A percentile compares a stretch with the other conserved stretches of the same genome.
phyloP scores from a whole-genome alignment of 768 basidiomycete genomes.

The Suillus placidus region DNA sequence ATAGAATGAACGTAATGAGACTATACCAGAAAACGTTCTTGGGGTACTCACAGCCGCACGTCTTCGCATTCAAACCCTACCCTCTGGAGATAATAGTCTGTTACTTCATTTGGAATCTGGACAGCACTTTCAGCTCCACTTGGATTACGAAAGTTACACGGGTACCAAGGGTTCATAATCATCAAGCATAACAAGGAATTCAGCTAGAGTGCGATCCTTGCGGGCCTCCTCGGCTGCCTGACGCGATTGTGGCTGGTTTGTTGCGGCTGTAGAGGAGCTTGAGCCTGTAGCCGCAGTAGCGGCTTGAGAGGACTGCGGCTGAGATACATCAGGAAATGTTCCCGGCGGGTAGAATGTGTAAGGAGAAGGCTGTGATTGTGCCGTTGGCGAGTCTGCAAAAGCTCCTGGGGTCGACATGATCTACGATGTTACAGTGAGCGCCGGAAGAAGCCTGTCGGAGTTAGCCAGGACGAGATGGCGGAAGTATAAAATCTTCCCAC shows the following conservation, averaged over 20 bases:
- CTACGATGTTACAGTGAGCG: slow-evolving; percentile 23
- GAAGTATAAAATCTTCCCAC: slow-evolving; percentile 26
- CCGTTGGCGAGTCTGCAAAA: slow-evolving; percentile 36
- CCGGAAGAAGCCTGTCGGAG: slow-evolving; percentile 31
- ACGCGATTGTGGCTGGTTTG: slow-evolving; percentile 51
- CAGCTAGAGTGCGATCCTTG: slow-evolving; percentile 88
- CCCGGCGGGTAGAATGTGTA: slow-evolving; percentile 22
- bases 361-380: slow-evolving; percentile 29
- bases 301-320: slow-evolving; percentile 22
- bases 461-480: slow-evolving; percentile 15
- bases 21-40: slow-evolving; percentile 9
- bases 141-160: slow-evolving; percentile 11
- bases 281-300: slow-evolving; percentile 18
- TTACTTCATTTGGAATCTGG: slow-evolving; percentile 97
- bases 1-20: slow-evolving; percentile 2
- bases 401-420: slow-evolving; percentile 35
- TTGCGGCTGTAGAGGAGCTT: slow-evolving; percentile 18
- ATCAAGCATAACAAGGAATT: slow-evolving; percentile 95
- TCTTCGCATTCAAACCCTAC: slow-evolving; percentile 97
- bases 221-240: slow-evolving; percentile 79
- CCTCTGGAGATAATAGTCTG: slow-evolving; percentile 94
- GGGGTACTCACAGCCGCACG: slow-evolving; percentile 74
- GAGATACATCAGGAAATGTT: slow-evolving; percentile 24
- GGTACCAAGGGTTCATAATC: slow-evolving; percentile 93
- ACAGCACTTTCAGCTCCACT: neutral